Evolutionary conservation across 352 stramenopile species (phyloP), one percentile per base, ranked within the genome.

Genomic region (Thalassiosira livingstoniorum): DNA sequence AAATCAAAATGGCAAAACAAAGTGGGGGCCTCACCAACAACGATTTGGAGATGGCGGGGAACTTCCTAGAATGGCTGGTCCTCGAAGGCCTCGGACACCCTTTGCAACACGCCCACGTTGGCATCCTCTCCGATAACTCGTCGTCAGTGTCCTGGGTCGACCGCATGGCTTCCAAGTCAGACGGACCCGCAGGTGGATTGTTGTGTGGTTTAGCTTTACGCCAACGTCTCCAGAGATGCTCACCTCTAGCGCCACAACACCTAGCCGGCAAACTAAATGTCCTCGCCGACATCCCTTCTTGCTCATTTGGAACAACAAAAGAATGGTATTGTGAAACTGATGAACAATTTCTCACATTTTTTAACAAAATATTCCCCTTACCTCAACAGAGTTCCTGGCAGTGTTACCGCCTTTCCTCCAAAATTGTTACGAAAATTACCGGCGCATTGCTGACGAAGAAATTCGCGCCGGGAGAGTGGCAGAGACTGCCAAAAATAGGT

Each of bases 311-410:
- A 15, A 75, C 47, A 39, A 25, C 54, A 39, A 15, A 63, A 32
- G 35, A 68, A 32, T 83, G 80, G 80, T 23, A 77, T 29, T 78
- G 60, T 57, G 42, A 72, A 67, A 77, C 66, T 75, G 45, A 78
- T 21, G 25, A 35, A 29, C 18, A 79, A 0, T 75, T 87, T 37
- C 62, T 80, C 7, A 64, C 34, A 18, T 51, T 80, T 10, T 83
- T 72, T 18, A 76, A 79, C 51, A 10, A 32, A 27, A 71, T 60
- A 55, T 83, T 80, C 66, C 54, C 80, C 4, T 35, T 82, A 13
- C 66, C 67, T 39, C 29, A 47, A 10, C 54, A 86, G 66, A n/a
- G 32, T 13, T 81, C 65, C 43, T 82, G 71, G 78, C 64, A 18
- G 0, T 18, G 73, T 0, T 86, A 57, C 57, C 60, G 42, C n/a